These are phyloP conservation scores for Coemansia sp. DNA, from an alignment of 192 early-diverging fungal genomes.

Conservation along the genomic window DNA sequence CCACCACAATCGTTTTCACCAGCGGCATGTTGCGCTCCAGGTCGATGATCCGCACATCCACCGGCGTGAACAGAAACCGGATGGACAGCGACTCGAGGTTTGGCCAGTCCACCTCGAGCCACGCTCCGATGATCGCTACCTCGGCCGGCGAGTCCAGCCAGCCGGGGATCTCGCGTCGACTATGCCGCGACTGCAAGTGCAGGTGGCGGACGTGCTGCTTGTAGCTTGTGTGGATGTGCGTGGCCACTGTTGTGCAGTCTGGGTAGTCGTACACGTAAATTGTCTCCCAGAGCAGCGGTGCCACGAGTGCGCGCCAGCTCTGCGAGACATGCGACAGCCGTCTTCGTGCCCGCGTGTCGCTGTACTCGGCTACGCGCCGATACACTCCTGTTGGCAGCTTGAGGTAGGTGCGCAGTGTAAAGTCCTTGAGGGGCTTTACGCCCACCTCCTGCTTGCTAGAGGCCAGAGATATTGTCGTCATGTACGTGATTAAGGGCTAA, in stretches of 20 bases:
- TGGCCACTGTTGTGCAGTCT: constrained; percentile 26
- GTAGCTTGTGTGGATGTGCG: constrained; percentile 43
- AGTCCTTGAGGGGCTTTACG: constrained; percentile 39
- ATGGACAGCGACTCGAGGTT: constrained; percentile 39
- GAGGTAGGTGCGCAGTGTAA: constrained; percentile 11
- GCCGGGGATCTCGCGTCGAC: constrained; percentile 38
- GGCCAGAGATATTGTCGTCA: constrained; percentile 6
- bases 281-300: constrained; percentile 51
- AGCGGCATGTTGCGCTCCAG: constrained; percentile 43
- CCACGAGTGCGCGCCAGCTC: constrained; percentile 52
- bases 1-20: constrained; percentile 29
- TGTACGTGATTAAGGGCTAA: neutral
- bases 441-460: constrained; percentile 29
- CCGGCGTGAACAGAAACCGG: constrained; percentile 51
- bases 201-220: constrained; percentile 45
- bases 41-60: constrained; percentile 51
- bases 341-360: constrained; percentile 40
- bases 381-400: constrained; percentile 47
- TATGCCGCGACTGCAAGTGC: constrained; percentile 39
- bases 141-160: constrained; percentile 55
- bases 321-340: constrained; percentile 50
- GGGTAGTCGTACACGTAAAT: constrained; percentile 43
- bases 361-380: constrained; percentile 51
- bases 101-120: constrained; percentile 53
- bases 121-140: constrained; percentile 51